phyloP scores from a whole-genome alignment of 345 rosid genomes.

The Gossypioides kirkii region DNA sequence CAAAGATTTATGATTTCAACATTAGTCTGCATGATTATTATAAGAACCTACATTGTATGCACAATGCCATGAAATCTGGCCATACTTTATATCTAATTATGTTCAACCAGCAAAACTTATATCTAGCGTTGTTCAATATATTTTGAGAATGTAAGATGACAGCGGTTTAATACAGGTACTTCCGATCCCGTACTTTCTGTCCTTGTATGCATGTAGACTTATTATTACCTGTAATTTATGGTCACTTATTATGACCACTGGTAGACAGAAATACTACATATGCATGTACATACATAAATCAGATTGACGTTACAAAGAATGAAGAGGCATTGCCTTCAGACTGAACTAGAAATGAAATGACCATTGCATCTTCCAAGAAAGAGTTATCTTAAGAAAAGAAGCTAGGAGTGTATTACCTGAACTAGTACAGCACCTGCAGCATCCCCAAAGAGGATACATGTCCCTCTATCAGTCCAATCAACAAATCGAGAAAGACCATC shows the following conservation, averaged over 20 bases:
- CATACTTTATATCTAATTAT: too few species aligned
- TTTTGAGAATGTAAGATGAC: too few species aligned
- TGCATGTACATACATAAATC: neutral
- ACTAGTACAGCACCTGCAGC: constrained; percentile 96
- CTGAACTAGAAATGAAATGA: neutral
- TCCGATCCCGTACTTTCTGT: too few species aligned
- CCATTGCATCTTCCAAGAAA: neutral
- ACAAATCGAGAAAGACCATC: constrained; percentile 81
- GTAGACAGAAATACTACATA: neutral
- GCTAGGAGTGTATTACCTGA: constrained; percentile 61
- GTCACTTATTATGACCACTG: neutral
- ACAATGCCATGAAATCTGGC: too few species aligned
- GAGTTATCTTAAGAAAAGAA: neutral
- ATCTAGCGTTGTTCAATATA: too few species aligned
- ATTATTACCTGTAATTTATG: neutral
- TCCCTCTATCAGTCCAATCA: constrained; percentile 96
- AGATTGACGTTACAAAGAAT: neutral
- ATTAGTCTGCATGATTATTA: too few species aligned
- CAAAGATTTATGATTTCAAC: too few species aligned
- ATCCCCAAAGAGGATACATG: constrained; percentile 92
- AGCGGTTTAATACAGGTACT: too few species aligned
- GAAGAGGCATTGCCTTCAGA: neutral
- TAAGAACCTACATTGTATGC: too few species aligned
- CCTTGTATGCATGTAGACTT: too few species aligned
- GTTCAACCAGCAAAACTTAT: too few species aligned